Base-by-base conservation (phyloP, 2,329 filamentous ascomycete genomes). In the Penicillium corylophilum region DNA sequence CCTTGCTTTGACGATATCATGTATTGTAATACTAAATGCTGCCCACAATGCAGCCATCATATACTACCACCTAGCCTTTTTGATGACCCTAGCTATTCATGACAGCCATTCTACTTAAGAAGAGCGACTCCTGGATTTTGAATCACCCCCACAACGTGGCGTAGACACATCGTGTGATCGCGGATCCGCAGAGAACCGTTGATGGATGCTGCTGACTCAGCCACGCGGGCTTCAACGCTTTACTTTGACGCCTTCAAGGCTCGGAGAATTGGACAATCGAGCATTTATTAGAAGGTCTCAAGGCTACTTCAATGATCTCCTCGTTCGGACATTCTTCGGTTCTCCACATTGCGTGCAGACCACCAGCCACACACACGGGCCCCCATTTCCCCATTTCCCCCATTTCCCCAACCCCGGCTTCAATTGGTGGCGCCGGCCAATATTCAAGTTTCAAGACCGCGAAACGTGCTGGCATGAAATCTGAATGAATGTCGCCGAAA, bases 401-500 rank as follows among this genome's bases (percentile, higher is more conserved):
- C 48, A 28, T 44, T 36, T 36, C 36, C 42, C 41, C 46, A 47
- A 15, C 40, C 38, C 36, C 47, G 45, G 28, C 41, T 39, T 44
- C 41, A 43, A 53, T 42, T 41, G 13, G 26, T 28, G 42, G 53
- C 44, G 39, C 33, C 33, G 33, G 33, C 22, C 22, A 24, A 24
- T 20, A 20, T 18, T 5, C 38, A 24, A 8, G 24, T 26, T 24
- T 26, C 33, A 9, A 18, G 35, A 38, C 40, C 16, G 40, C n/a
- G 20, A 42, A 4, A 15, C 35, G 28, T n/a, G 4, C 48, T 54
- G 51, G 52, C 31, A 53, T 54, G 51, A 58, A 35, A 23, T 44
- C 29, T 48, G 50, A 48, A 46, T 64, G 58, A 55, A 64, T 64
- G 61, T 62, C 61, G 56, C 55, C 59, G 54, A 58, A 59, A 62